Evolutionary conservation across 148 eudicot genomes (phyloP), one percentile per base, ranked within the genome.

Genomic region (Tetragonia tetragonoides): DNA sequence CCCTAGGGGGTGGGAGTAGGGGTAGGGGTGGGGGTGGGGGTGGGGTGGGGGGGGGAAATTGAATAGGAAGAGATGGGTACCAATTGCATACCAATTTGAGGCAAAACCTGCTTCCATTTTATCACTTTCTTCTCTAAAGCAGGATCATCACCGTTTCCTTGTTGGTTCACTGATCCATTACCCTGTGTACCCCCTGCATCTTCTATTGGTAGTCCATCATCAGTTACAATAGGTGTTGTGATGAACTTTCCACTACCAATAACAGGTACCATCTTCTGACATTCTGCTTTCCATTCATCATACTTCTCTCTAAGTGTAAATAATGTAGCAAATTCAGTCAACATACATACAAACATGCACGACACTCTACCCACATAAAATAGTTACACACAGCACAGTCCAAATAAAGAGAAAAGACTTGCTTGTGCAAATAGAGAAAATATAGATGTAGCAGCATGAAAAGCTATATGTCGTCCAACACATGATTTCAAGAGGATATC

Each of bases 101-200:
- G 92, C 83, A 95, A 89, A 79, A 79, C 65, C 73, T 84, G 96
- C 91, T 87, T 92, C 98, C 98, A 95, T 78, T 85, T 90, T 34
- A 81, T 78, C 86, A 87, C 89, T 85, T 87, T 91, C 87, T 88
- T 85, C 78, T 87, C 85, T 66, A 72, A 41, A 47, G 69, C 77
- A 73, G 84, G 80, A 81, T 84, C 86, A 65, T 42, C 37, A 72
- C 75, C 21, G 39, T 44, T 74, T 38, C 21, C 78, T 44, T 76
- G 78, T 70, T 77, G 87, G 46, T 77, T 64, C n/a, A 74, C 23
- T 49, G 34, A 68, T 77, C 40, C 74, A 40, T 72, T 49, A 72
- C 75, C 73, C 4, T 41, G 21, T 39, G 42, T 69, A 77, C 79
- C 80, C 40, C 82, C 70, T 53, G 82, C 73, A 78, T 78, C 82